Conservation (phyloP, 202 grass and related monocot species). For the Digitaria exilis region DNA sequence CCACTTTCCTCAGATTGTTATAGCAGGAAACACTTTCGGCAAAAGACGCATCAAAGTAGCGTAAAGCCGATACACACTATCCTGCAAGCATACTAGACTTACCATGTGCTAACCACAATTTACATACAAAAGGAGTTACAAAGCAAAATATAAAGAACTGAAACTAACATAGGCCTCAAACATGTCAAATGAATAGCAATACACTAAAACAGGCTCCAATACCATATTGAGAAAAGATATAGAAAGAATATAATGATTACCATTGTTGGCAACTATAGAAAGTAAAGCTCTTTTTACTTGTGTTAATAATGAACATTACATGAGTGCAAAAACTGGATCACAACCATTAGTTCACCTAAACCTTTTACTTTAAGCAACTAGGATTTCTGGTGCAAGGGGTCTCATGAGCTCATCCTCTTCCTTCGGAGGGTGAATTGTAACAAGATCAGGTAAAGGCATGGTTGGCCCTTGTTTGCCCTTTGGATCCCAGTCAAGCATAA, state of each 20-base stretch:
- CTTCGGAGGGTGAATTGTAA: slow-evolving; percentile 77
- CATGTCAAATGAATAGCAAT: not conserved
- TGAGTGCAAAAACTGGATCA: not conserved
- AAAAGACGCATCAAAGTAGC: slow-evolving; percentile 38
- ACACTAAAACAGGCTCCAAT: not conserved
- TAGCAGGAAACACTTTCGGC: slow-evolving; percentile 77
- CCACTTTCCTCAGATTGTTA: slow-evolving; percentile 59
- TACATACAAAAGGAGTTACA: not conserved
- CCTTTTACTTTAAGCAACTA: slow-evolving; percentile 41
- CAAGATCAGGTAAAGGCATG: slow-evolving; percentile 78
- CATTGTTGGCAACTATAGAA: slow-evolving; percentile 18
- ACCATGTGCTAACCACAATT: too few species aligned
- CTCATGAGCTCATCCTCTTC: slow-evolving; percentile 68
- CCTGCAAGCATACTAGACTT: slow-evolving; percentile 40
- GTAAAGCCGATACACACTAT: slow-evolving; percentile 69
- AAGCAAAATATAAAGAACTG: not conserved
- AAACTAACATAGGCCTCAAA: not conserved
- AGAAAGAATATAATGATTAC: slow-evolving; percentile 23
- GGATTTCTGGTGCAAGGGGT: slow-evolving; percentile 48
- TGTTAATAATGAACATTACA: slow-evolving; percentile 21
- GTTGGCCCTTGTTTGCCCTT: slow-evolving; percentile 78
- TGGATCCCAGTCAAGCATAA: slow-evolving; percentile 96
- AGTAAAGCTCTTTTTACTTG: slow-evolving; percentile 36
- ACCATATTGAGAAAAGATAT: not conserved
- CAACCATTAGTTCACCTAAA: slow-evolving; percentile 22